Evolutionary conservation across 2,329 filamentous ascomycete species (phyloP).

Genomic region (Botrytis fabae): DNA sequence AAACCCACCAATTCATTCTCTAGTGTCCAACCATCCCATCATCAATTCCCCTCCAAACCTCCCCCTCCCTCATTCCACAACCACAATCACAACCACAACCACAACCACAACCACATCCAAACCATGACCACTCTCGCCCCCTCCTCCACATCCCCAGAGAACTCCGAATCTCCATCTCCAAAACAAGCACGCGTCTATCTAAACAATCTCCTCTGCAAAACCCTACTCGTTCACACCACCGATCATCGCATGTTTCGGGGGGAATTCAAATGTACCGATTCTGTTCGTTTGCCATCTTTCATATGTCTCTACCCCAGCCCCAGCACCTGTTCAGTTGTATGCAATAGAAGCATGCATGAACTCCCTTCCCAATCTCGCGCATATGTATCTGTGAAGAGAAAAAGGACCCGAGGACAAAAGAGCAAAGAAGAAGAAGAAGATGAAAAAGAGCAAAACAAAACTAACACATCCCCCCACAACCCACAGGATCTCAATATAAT

Average conservation of each 20-base stretch:
- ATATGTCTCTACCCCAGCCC: neutral
- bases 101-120: neutral
- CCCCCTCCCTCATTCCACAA: neutral
- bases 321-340: neutral
- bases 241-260: constrained; percentile 89
- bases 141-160: neutral
- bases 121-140: neutral
- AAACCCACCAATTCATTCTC: constrained; percentile 1
- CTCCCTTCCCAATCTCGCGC: neutral
- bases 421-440: too few relatives aligned
- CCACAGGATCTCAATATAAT: constrained; percentile 83
- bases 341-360: neutral
- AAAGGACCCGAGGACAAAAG: too few relatives aligned
- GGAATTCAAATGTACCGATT: constrained; percentile 91
- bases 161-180: constrained; percentile 32
- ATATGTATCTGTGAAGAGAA: neutral
- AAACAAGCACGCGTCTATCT: constrained; percentile 59
- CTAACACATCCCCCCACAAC: constrained; percentile 6
- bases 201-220: constrained; percentile 71
- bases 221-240: constrained; percentile 73
- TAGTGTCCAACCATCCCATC: neutral
- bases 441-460: neutral
- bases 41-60: neutral
- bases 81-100: too few relatives aligned
- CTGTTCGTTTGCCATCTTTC: constrained; percentile 53